These are phyloP conservation scores for Mimosa pudica DNA, from an alignment of 306 rosid genomes.

Conservation along the genomic window DNA sequence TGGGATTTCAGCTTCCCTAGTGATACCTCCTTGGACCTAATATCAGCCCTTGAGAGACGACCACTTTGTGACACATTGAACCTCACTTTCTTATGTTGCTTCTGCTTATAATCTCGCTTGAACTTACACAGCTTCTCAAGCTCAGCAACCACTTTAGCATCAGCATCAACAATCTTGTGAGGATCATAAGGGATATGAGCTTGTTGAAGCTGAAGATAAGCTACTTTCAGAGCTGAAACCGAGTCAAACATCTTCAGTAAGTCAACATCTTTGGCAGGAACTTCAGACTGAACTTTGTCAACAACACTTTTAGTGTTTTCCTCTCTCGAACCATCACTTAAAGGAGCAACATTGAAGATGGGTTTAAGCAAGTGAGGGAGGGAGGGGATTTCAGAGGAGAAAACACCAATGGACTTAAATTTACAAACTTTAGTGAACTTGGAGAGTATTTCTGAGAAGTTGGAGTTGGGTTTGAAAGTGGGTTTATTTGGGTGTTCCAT, in stretches of 20 bases:
- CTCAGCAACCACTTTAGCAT: conserved; percentile 61
- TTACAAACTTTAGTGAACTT: conserved; percentile 74
- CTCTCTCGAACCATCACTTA: conserved; percentile 36
- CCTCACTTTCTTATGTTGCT: conserved; percentile 35
- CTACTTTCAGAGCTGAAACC: conserved; percentile 68
- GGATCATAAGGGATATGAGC: conserved; percentile 84
- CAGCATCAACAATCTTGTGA: conserved; percentile 67
- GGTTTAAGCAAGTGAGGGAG: conserved; percentile 44
- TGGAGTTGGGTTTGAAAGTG: conserved; percentile 57
- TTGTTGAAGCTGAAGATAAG: conserved; percentile 79
- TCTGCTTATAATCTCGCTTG: conserved; percentile 57
- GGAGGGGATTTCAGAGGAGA: conserved; percentile 53
- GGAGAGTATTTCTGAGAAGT: conserved; percentile 67
- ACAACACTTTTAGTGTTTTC: conserved; percentile 35
- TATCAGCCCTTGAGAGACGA: conserved; percentile 42
- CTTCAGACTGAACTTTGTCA: conserved; percentile 56
- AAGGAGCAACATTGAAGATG: conserved; percentile 29
- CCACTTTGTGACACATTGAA: conserved; percentile 32
- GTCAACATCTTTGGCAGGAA: conserved; percentile 24
- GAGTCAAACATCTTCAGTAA: conserved; percentile 52
- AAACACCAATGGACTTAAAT: conserved; percentile 77
- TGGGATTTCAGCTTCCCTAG: conserved; percentile 58
- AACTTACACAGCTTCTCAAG: conserved; percentile 70
- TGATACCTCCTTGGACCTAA: conserved; percentile 49
- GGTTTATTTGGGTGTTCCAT: conserved; percentile 63